Conservation (phyloP, 169 alveolate genomes). For the Plasmodium reichenowi region DNA sequence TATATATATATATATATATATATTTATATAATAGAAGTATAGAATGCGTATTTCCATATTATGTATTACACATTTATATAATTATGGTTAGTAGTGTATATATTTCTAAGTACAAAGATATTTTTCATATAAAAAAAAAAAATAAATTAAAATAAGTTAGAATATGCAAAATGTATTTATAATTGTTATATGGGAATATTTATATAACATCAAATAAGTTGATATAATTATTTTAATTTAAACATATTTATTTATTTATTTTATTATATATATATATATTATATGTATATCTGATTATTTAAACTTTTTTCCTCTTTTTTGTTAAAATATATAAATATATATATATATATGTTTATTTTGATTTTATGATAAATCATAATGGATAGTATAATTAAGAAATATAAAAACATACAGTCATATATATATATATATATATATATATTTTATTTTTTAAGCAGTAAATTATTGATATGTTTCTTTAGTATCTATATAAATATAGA, state of each 20-base stretch:
- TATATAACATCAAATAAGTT: no score
- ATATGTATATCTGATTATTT: neutral
- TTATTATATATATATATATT: neutral
- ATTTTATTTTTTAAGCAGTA: neutral
- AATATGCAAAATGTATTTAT: no score
- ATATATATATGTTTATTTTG: conserved; percentile 16
- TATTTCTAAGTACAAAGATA: no score
- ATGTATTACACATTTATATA: no score
- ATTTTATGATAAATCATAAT: conserved; percentile 53
- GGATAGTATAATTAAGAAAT: neutral
- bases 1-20: no score
- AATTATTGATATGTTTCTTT: neutral
- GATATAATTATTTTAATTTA: neutral
- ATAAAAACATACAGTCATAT: neutral
- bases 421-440: conserved; percentile 1
- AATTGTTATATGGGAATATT: no score
- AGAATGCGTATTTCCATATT: no score
- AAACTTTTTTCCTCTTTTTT: conserved; percentile 4
- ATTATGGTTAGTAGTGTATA: no score
- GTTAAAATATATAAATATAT: conserved; percentile 1
- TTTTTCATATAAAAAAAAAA: no score
- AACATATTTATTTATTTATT: neutral
- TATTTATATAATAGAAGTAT: no score
- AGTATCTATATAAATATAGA: neutral
- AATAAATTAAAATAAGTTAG: no score